Base-by-base conservation (phyloP, 179 eudicot genomes). In the Dionaea muscipula region DNA sequence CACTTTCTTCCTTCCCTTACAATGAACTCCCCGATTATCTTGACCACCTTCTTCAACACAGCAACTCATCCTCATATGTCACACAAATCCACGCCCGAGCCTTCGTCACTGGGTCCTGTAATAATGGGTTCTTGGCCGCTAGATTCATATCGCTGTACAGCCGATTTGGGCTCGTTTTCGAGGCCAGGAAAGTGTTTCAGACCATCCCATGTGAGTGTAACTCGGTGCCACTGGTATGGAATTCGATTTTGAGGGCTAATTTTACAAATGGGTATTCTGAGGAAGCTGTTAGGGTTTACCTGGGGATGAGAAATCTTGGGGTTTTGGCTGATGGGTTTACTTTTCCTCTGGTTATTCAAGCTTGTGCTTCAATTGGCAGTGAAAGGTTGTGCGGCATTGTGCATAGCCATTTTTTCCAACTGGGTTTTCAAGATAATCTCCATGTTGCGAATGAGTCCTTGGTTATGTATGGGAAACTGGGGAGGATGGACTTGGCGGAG, bases 241-340 rank as follows among this genome's bases (percentile, higher is more conserved):
- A 78, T 49, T 71, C 79, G 31, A 63, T 78, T 22, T 46, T 78
- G 36, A 70, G 77, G 26, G 79, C 74, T 47, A 65, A 60, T 72
- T 35, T 56, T 19, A 62, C 66, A 8, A 26, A 51, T 66, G 61
- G 61, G 18, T 47, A 60, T 35, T 54, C 37, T 43, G 46, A 41
- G 48, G 61, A 66, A 45, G 51, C 55, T 41, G 13, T 74, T 20
- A 26, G 46, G 44, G 27, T 71, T 64, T 78, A 74, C 56, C 0
- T 16, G 15, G 55, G 33, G 46, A 71, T 78, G 79, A 70, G 63
- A 13, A 38, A 51, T 1, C 24, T 57, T 63, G 56, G 64, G n/a
- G 49, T 68, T 59, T 33, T 31, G 40, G 60, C 78, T 36, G 82
- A 74, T 68, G 74, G 72, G 44, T 78, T 71, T 47, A 65, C 74